These are phyloP conservation scores for Sphaerulina vaccinii DNA, from an alignment of 2,329 filamentous ascomycete genomes.

Conservation along the genomic window DNA sequence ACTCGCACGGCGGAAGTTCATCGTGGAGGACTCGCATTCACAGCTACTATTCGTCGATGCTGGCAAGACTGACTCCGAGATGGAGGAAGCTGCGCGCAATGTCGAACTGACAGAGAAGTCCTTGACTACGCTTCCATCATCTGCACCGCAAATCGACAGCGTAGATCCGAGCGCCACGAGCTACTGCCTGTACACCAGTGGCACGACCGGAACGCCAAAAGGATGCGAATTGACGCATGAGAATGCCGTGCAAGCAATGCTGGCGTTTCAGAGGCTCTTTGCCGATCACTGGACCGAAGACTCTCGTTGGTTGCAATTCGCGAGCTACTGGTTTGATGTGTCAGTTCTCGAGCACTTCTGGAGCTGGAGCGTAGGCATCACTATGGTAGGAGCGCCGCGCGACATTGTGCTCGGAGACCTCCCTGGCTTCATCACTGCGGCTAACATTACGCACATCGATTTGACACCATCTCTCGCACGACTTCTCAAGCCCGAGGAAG, in stretches of 20 bases:
- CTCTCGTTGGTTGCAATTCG: conserved; percentile 88
- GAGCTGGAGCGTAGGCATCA: conserved; percentile 90
- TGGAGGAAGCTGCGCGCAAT: conserved; percentile 12
- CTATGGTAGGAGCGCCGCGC: conserved; percentile 75
- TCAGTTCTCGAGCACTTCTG: conserved; percentile 92
- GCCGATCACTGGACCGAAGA: conserved; percentile 66
- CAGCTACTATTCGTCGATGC: conserved; percentile 46
- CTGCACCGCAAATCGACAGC: conserved; percentile 38
- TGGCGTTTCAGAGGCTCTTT: conserved; percentile 80
- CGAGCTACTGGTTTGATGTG: conserved; percentile 91
- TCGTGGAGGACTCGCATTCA: conserved; percentile 70
- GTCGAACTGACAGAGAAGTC: conserved; percentile 22
- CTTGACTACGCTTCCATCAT: conserved; percentile 23
- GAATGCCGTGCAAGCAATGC: conserved; percentile 85
- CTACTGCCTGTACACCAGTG: conserved; percentile 85
- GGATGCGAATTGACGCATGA: conserved; percentile 86
- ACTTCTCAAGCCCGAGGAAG: conserved; percentile 73
- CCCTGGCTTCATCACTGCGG: conserved; percentile 65
- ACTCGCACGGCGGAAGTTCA: conserved; percentile 70
- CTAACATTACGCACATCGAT: conserved; percentile 86
- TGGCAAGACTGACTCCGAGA: conserved; percentile 15
- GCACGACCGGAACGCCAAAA: conserved; percentile 82
- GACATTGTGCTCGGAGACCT: conserved; percentile 86
- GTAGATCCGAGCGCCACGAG: conserved; percentile 58
- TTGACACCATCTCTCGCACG: conserved; percentile 84